Evolutionary conservation across 192 early-diverging fungal genomes (phyloP), one percentile per base, ranked within the genome.

Genomic region (Gigaspora rosea): DNA sequence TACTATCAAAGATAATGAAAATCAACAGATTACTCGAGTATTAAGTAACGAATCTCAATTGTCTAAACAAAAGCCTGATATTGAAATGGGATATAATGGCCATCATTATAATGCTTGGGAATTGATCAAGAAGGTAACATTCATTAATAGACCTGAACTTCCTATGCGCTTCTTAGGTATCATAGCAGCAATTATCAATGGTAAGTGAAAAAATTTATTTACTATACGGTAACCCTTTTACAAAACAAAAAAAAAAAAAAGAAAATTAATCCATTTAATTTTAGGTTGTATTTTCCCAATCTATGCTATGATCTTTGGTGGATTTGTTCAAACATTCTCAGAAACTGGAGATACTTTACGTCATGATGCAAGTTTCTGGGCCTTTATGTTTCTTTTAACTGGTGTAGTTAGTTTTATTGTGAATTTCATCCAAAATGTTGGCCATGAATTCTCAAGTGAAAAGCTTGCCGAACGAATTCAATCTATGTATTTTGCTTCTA

Each of bases 231-330:
- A n/a, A n/a, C n/a, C n/a, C n/a, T n/a, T n/a, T n/a, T n/a, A n/a
- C n/a, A n/a, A n/a, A n/a, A n/a, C n/a, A n/a, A n/a, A n/a, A n/a
- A n/a, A n/a, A n/a, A n/a, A n/a, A n/a, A n/a, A n/a, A n/a, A n/a
- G n/a, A n/a, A n/a, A n/a, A n/a, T n/a, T n/a, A n/a, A n/a, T n/a
- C n/a, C n/a, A n/a, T n/a, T n/a, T n/a, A n/a, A n/a, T n/a, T n/a
- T n/a, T n/a, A n/a, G n/a, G n/a, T n/a, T n/a, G n/a, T n/a, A n/a
- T n/a, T n/a, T n/a, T n/a, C n/a, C 95, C 95, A 13, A 80, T 91
- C 32, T 96, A 94, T 80, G 87, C 94, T 18, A 82, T 95, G 20
- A 78, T 91, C 57, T 91, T 91, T 74, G 80, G 88, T 8, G 66
- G 78, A 46, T 78, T 80, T 64, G 48, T 80, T 16, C 52, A 66